phyloP scores from a whole-genome alignment of 805 yeast species.

The Saturnispora silvae region DNA sequence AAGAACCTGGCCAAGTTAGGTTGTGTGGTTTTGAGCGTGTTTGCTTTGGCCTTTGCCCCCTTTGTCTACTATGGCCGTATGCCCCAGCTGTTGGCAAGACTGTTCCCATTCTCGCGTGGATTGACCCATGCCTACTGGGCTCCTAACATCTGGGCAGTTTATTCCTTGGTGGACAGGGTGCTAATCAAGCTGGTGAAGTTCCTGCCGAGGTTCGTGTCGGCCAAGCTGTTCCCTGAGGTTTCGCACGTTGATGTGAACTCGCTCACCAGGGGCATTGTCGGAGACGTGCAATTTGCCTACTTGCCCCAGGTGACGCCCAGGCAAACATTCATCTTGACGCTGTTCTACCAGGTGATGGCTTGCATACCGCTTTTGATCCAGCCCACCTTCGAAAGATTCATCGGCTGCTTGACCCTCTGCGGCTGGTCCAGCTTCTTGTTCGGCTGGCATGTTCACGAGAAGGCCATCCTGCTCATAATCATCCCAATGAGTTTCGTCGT shows the following conservation, averaged over 20 bases:
- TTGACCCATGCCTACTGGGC: constrained; percentile 99
- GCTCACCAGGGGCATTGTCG: constrained; percentile 77
- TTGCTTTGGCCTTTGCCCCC: constrained; percentile 67
- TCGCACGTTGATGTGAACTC: background rate
- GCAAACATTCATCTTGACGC: constrained; percentile 65
- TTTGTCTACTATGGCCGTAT: constrained; percentile 52
- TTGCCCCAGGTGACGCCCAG: constrained; percentile 74
- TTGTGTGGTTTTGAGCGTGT: constrained; percentile 47
- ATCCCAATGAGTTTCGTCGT: constrained; percentile 79
- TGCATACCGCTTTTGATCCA: constrained; percentile 57
- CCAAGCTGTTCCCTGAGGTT: background rate
- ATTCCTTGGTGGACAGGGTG: constrained; percentile 70
- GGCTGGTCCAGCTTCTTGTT: constrained; percentile 85
- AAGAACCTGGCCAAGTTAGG: constrained; percentile 51
- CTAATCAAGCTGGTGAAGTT: constrained; percentile 34
- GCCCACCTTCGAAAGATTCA: constrained; percentile 68
- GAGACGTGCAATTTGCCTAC: constrained; percentile 74
- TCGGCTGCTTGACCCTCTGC: constrained; percentile 79
- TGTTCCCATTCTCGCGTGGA: constrained; percentile 92
- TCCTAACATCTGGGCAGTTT: constrained; percentile 93
- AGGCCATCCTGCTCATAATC: constrained; percentile 83
- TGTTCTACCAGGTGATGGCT: constrained; percentile 77
- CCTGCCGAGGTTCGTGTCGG: constrained; percentile 12
- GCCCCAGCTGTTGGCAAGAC: constrained; percentile 53
- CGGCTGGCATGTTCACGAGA: constrained; percentile 99